Base-by-base conservation (phyloP, 2,329 filamentous ascomycete genomes). In the Metarhizium album region DNA sequence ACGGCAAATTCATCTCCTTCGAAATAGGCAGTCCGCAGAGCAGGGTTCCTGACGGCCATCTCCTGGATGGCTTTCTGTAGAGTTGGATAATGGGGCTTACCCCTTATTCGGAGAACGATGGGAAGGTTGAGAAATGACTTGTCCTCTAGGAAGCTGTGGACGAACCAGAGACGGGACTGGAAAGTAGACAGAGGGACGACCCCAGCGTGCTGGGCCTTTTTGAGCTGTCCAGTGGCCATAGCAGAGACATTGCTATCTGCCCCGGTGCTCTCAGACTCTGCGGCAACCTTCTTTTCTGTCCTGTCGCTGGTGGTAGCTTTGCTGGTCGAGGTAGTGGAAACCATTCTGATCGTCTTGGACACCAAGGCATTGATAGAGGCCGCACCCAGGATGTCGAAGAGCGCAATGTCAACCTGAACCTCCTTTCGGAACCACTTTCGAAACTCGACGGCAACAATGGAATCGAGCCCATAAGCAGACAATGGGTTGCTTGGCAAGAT, bases 131-230 rank as follows among this genome's bases (percentile, higher is more conserved):
- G 57, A 51, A 57, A 54, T 1, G 55, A 57, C 47, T 57, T 57
- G 49, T 60, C 57, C 42, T 59, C 58, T 9, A 56, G 50, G 52
- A 61, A 59, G 45, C 52, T 59, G 53, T 61, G 58, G 11, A 59
- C 53, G 42, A 59, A 61, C 58, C 58, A 60, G 22, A 61, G 56
- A 4, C 59, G 59, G 18, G 53, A 56, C 50, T 61, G 59, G 53
- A 59, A 61, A 46, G 56, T 59, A 3, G 59, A 61, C 37, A 60
- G 50, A 16, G 59, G 56, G 9, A 57, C 47, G n/a, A 52, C 42
- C 9, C 46, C 55, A 4, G 42, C 48, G 23, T 31, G 46, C 18
- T 50, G 47, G 13, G 48, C 48, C 48, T 53, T 58, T 22, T 51
- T 54, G 33, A 59, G 52, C 51, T 59, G 53, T 8, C 58, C 58